Percentiles rank a stretch among this genome's conserved stretches.
Evolutionary conservation across 176 grass and related monocot species (phyloP).

Genomic region (Cenchrus fungigraminus): DNA sequence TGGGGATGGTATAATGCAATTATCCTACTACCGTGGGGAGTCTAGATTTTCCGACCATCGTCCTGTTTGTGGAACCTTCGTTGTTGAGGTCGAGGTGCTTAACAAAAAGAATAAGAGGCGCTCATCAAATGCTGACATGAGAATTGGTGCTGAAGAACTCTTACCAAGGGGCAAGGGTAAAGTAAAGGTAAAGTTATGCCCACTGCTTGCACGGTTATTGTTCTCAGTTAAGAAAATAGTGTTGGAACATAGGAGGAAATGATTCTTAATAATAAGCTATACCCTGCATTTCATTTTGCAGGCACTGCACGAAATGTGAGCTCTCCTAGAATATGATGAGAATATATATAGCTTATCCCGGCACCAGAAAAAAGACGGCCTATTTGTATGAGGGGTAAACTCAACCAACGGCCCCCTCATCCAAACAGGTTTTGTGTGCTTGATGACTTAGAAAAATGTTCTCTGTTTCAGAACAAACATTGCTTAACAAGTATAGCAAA

Average conservation of each 20-base stretch:
- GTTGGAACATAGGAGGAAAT: background rate
- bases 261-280: background rate
- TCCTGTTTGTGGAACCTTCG: constrained; percentile 73
- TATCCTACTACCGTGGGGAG: constrained; percentile 73
- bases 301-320: constrained; percentile 18
- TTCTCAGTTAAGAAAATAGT: constrained; percentile 21
- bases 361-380: background rate
- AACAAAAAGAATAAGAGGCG: constrained; percentile 40
- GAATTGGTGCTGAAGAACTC: constrained; percentile 61
- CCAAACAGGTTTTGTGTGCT: constrained; percentile 2
- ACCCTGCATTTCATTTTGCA: constrained; percentile 37
- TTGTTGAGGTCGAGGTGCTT: constrained; percentile 53
- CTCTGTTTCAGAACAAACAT: constrained; percentile 7
- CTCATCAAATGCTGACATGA: constrained; percentile 55
- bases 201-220: background rate
- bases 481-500: constrained; percentile 29
- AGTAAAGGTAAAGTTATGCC: constrained; percentile 32
- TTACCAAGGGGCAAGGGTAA: constrained; percentile 44
- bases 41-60: constrained; percentile 83
- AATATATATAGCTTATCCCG: no score
- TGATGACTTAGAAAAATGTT: background rate
- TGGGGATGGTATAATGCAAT: constrained; percentile 68
- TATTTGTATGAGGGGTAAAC: constrained; percentile 1
- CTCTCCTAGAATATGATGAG: constrained; percentile 1
- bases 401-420: background rate